Evolutionary conservation across 805 yeast species (phyloP).

Genomic region (Tetrapisispora fleetii): DNA sequence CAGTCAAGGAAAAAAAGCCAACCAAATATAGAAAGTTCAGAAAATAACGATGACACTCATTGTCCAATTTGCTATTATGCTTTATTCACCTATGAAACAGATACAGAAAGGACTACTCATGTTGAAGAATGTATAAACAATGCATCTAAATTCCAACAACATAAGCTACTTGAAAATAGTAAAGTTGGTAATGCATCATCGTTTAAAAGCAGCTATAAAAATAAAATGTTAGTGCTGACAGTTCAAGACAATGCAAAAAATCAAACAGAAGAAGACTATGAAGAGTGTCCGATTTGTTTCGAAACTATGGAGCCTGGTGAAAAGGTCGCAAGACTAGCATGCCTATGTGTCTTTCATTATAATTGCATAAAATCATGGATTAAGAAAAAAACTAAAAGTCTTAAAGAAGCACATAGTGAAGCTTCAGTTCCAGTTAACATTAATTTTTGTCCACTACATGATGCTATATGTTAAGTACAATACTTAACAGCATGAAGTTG

Average conservation of each 20-base stretch:
- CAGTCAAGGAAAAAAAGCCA: too few species aligned
- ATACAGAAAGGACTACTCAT: conserved; percentile 46
- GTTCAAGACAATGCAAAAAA: conserved; percentile 19
- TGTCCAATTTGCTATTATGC: conserved; percentile 35
- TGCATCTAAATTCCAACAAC: conserved; percentile 40
- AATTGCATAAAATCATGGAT: conserved; percentile 90
- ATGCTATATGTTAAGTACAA: conserved; percentile 21
- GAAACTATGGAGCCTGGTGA: conserved; percentile 83
- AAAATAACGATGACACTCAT: conserved; percentile 15
- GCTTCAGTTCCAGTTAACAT: conserved; percentile 9
- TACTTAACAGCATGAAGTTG: background rate
- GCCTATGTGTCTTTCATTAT: conserved; percentile 90
- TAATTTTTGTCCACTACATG: conserved; percentile 44
- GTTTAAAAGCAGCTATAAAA: conserved; percentile 20
- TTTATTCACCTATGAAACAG: conserved; percentile 9
- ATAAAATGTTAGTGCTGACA: conserved; percentile 78
- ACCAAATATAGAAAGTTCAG: background rate
- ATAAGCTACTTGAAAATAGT: conserved; percentile 37
- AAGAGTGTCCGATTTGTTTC: conserved; percentile 89
- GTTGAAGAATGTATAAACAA: conserved; percentile 54
- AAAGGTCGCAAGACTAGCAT: conserved; percentile 83
- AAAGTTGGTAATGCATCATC: conserved; percentile 27
- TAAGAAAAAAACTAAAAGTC: conserved; percentile 54
- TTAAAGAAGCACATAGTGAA: conserved; percentile 24
- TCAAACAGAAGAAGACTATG: conserved; percentile 32